Evolutionary conservation across 176 grass and related monocot genomes (phyloP), one percentile per base, ranked within the genome.

Genomic region (Puccinellia tenuiflora): DNA sequence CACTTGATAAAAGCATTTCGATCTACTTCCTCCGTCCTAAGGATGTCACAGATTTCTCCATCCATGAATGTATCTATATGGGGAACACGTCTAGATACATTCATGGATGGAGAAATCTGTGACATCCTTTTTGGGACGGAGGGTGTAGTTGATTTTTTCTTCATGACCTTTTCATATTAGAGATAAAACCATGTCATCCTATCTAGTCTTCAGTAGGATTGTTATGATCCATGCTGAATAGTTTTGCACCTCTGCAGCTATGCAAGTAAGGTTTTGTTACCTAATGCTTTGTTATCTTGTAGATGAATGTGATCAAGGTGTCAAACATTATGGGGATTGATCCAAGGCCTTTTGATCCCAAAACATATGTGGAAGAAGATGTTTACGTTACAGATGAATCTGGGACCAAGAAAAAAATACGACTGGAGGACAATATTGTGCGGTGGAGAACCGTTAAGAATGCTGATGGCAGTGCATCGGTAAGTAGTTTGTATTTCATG

Each of bases 291-390:
- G 73, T 83, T 78, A 70, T 76, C 37, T 64, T 94, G 83, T 90
- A 98, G 96, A 95, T 93, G 91, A 95, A 98, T 81, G 77, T 95
- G 59, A 93, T 95, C 75, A 98, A 98, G 92, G 96, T 98, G 22
- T 95, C 96, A 64, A 98, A 98, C 73, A 98, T 98, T 70, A 95
- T 98, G 96, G 93, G 93, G 62, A 93, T 98, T 47, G 92, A 98
- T 60, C 83, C 91, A 45, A 98, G 91, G 77, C 87, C 92, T 35
- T 98, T 98, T 79, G 89, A 98, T 84, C 91, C 89, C 11, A 98
- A 98, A 83, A 95, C 96, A 40, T 95, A 91, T 47, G 96, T 91
- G 25, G 96, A 98, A 81, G 96, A 95, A 78, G 92, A 98, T 88
- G 92, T 77, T 77, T 93, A 91, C 38, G 79, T 98, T 52, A 93